Evolutionary conservation across 139 green algal genomes (phyloP).

Genomic region (Chlorella sp.): DNA sequence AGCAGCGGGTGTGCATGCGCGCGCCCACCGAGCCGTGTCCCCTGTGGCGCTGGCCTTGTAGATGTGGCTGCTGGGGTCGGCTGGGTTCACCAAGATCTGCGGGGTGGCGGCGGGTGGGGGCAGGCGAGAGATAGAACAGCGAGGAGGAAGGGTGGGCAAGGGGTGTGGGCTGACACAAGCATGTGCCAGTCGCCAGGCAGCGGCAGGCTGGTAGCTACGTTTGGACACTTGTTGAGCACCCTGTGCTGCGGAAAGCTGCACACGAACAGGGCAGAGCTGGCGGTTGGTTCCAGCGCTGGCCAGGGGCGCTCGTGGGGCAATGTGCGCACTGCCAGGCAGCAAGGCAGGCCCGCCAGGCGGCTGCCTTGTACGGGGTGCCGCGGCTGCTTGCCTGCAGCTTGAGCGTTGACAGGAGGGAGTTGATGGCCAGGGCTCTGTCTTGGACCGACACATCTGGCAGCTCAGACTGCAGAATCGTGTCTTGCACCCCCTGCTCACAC

Average conservation of each 20-base stretch:
- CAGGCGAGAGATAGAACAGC: too few species aligned
- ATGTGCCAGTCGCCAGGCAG: not conserved
- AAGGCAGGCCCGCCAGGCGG: not conserved
- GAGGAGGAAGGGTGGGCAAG: not conserved
- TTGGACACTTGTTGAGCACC: too few species aligned
- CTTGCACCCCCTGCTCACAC: slow-evolving; percentile 1
- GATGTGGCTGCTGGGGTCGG: slow-evolving; percentile 35
- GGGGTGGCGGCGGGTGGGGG: not conserved
- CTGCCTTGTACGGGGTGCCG: not conserved
- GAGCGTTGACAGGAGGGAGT: slow-evolving; percentile 42
- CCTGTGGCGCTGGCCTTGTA: slow-evolving; percentile 25
- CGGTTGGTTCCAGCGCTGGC: not conserved
- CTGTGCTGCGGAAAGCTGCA: too few species aligned
- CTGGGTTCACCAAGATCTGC: slow-evolving; percentile 34
- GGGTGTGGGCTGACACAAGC: not conserved
- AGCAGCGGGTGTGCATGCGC: not conserved
- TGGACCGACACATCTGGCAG: slow-evolving; percentile 36
- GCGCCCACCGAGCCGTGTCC: slow-evolving; percentile 3
- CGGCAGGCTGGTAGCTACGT: too few species aligned
- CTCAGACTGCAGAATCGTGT: slow-evolving; percentile 25
- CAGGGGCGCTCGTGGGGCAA: not conserved
- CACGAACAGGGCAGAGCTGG: not conserved
- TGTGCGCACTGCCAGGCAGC: not conserved
- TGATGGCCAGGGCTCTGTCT: slow-evolving; percentile 48
- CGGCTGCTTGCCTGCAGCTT: slow-evolving; percentile 34